phyloP scores from a whole-genome alignment of 768 basidiomycete genomes.

The Auricularia sp. region DNA sequence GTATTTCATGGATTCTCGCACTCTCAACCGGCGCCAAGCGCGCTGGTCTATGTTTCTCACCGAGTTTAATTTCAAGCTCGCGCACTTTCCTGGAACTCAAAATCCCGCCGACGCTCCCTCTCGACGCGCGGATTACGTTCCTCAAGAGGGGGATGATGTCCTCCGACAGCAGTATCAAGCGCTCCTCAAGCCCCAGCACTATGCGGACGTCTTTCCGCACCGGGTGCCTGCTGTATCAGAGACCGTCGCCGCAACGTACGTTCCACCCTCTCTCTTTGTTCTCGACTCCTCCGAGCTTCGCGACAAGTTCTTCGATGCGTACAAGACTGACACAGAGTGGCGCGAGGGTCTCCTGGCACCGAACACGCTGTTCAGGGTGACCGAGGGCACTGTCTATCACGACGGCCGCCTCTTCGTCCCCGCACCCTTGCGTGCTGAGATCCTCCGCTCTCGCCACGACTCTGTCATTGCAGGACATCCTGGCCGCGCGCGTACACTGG shows the following conservation, averaged over 20 bases:
- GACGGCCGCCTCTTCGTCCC: slow-evolving; percentile 25
- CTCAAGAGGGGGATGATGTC: slow-evolving; percentile 4
- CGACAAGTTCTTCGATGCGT: too few species aligned
- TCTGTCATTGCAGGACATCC: slow-evolving; percentile 30
- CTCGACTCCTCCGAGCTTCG: neutral
- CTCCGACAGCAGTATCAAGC: slow-evolving; percentile 8
- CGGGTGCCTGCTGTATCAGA: neutral
- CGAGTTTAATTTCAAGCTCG: slow-evolving; percentile 23
- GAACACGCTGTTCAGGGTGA: neutral
- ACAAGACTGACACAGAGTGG: too few species aligned
- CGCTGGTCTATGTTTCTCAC: slow-evolving; percentile 29
- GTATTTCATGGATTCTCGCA: too few species aligned
- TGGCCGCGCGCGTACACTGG: slow-evolving; percentile 25
- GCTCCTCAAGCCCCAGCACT: neutral
- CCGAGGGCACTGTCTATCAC: slow-evolving; percentile 1
- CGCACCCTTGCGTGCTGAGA: slow-evolving; percentile 9
- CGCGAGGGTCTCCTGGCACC: neutral
- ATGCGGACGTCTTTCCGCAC: too few species aligned
- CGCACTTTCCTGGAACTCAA: neutral
- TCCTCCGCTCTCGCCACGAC: slow-evolving; percentile 30
- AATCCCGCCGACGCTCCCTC: slow-evolving; percentile 7
- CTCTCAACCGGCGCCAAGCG: too few species aligned
- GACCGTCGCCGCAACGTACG: neutral
- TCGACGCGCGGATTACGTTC: slow-evolving; percentile 5
- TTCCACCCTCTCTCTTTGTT: neutral